Evolutionary conservation across 1,139 yeast species (phyloP).

Genomic region (Suhomyces panamericanus): DNA sequence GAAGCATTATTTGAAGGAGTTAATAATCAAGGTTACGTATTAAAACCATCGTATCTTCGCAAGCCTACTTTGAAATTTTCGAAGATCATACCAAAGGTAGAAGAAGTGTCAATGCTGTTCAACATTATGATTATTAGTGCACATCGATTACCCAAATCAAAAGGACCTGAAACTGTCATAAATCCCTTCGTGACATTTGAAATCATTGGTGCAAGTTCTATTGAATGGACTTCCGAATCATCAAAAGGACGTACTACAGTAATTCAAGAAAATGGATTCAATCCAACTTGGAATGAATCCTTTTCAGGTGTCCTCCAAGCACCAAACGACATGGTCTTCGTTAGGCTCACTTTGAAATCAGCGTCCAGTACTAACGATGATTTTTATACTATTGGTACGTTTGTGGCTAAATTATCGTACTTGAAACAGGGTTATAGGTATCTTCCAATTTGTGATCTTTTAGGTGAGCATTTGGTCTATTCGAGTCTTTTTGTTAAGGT

Average conservation of each 20-base stretch:
- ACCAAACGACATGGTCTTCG: slow-evolving; percentile 42
- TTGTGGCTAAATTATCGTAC: slow-evolving; percentile 54
- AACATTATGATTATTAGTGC: slow-evolving; percentile 68
- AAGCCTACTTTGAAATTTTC: slow-evolving; percentile 33
- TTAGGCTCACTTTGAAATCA: slow-evolving; percentile 34
- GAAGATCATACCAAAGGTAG: slow-evolving; percentile 12
- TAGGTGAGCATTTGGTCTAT: slow-evolving; percentile 81
- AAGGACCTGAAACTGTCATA: slow-evolving; percentile 38
- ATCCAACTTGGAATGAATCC: slow-evolving; percentile 74
- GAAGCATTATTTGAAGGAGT: slow-evolving; percentile 74
- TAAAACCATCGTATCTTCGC: slow-evolving; percentile 61
- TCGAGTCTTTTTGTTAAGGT: slow-evolving; percentile 70
- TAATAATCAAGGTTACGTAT: slow-evolving; percentile 66
- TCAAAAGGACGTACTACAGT: slow-evolving; percentile 32
- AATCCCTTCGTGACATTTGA: slow-evolving; percentile 64
- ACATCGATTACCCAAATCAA: slow-evolving; percentile 77
- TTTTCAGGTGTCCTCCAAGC: slow-evolving; percentile 48
- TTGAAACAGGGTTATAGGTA: slow-evolving; percentile 79
- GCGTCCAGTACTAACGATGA: slow-evolving; percentile 24
- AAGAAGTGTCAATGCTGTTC: slow-evolving; percentile 17
- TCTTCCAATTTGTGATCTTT: slow-evolving; percentile 67
- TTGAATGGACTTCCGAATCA: slow-evolving; percentile 26
- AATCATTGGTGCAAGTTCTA: slow-evolving; percentile 42
- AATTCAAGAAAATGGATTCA: slow-evolving; percentile 70
- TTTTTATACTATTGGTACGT: slow-evolving; percentile 52